Percentiles rank a stretch among this genome's conserved stretches.
Conservation (phyloP, 2,329 filamentous ascomycete species). For the Sordariomycetes sp. region DNA sequence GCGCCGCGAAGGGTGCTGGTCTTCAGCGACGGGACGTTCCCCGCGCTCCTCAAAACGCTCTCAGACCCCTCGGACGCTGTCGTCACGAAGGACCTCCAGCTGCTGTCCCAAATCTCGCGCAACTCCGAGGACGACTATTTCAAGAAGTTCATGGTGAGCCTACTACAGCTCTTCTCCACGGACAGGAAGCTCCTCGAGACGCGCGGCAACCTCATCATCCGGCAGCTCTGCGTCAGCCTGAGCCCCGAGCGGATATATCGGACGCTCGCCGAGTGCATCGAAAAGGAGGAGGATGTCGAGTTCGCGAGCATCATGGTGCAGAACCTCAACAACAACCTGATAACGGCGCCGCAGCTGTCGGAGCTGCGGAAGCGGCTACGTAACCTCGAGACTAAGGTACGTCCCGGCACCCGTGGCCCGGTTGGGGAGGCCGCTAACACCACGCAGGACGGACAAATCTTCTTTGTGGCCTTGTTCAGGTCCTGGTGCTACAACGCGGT, state of each 20-base stretch:
- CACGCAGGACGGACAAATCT: conserved; percentile 78
- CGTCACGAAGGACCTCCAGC: conserved; percentile 83
- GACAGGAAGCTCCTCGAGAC: conserved; percentile 85
- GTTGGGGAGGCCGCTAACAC: neutral
- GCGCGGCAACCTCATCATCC: conserved; percentile 88
- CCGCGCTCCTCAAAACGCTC: conserved; percentile 86
- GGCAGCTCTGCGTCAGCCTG: conserved; percentile 83
- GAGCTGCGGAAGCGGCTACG: conserved; percentile 82
- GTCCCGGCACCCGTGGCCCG: neutral
- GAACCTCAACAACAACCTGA: conserved; percentile 97
- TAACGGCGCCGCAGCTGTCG: conserved; percentile 86
- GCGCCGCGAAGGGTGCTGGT: conserved; percentile 85
- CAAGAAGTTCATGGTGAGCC: conserved; percentile 93
- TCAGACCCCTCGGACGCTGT: conserved; percentile 93
- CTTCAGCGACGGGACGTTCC: conserved; percentile 95
- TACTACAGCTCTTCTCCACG: conserved; percentile 89
- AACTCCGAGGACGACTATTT: conserved; percentile 98
- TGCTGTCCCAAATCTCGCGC: conserved; percentile 89
- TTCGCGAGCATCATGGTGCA: conserved; percentile 99
- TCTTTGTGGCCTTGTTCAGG: conserved; percentile 87
- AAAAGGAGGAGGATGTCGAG: conserved; percentile 95
- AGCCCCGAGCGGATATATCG: conserved; percentile 93
- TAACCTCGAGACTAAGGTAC: conserved; percentile 75
- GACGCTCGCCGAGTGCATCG: conserved; percentile 88
- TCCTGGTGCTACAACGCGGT: conserved; percentile 99